Evolutionary conservation across 192 early-diverging fungal genomes (phyloP).

Genomic region (Linnemannia schmuckeri): DNA sequence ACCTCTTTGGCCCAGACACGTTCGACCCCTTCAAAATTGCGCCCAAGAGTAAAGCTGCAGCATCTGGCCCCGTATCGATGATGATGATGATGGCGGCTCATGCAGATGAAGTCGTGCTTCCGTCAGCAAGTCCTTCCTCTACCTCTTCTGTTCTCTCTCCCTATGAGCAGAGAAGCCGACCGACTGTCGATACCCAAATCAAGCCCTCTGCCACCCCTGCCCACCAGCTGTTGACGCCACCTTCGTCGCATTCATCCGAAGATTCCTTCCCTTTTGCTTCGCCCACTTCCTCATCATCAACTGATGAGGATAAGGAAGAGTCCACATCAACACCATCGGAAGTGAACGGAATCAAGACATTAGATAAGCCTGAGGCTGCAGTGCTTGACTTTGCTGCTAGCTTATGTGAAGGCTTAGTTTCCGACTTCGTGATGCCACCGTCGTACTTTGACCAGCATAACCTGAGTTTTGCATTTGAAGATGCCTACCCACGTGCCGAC

Average conservation of each 20-base stretch:
- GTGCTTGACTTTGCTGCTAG: constrained; percentile 17
- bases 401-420: constrained; percentile 11
- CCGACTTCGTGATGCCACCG: constrained; percentile 27
- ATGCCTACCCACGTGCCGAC: constrained; percentile 9
- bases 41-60: not conserved
- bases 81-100: not conserved
- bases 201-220: not conserved
- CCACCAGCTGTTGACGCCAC: not conserved
- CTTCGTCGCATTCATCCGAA: not conserved
- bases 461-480: constrained; percentile 18
- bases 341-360: not conserved
- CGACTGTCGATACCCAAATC: not conserved
- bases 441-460: constrained; percentile 35
- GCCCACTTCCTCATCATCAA: not conserved
- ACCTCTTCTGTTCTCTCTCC: not conserved
- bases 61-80: constrained; percentile 5
- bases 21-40: constrained; percentile 33
- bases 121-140: not conserved
- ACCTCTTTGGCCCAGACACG: constrained; percentile 20
- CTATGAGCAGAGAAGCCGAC: not conserved
- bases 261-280: not conserved
- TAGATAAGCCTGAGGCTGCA: not conserved
- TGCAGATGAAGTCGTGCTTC: not conserved
- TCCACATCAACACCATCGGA: not conserved
- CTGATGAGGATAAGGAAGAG: not conserved